Conservation (phyloP, 2,329 filamentous ascomycete genomes). For the Phyllosticta citribraziliensis region DNA sequence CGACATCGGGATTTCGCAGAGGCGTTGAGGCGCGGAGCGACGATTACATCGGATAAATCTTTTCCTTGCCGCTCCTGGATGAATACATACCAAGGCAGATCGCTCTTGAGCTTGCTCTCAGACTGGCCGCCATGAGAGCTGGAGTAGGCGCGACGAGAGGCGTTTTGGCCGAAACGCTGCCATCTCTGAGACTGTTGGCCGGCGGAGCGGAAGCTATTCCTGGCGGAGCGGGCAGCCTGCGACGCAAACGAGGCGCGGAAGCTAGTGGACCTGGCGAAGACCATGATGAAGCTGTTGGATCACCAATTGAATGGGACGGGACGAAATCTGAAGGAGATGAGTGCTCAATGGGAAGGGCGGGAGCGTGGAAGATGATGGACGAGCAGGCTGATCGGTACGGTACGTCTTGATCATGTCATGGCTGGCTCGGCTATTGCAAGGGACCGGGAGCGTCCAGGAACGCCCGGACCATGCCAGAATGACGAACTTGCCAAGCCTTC, state of each 20-base stretch:
- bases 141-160: slow-evolving; percentile 28
- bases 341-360: slow-evolving; percentile 1
- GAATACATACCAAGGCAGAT: slow-evolving; percentile 31
- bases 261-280: slow-evolving; percentile 26
- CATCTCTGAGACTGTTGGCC: slow-evolving; percentile 24
- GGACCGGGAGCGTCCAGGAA: neutral
- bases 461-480: neutral
- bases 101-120: slow-evolving; percentile 23
- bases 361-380: neutral
- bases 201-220: slow-evolving; percentile 22
- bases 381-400: neutral
- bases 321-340: slow-evolving; percentile 13
- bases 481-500: neutral
- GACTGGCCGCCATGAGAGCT: slow-evolving; percentile 21
- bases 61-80: neutral
- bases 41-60: neutral
- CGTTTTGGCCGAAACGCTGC: slow-evolving; percentile 25
- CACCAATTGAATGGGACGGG: slow-evolving; percentile 24
- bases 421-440: neutral
- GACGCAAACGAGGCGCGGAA: slow-evolving; percentile 28
- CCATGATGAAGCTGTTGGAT: slow-evolving; percentile 29
- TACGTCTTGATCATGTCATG: neutral
- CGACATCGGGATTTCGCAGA: neutral
- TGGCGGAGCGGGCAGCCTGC: slow-evolving; percentile 24
- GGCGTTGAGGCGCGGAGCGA: neutral